These are phyloP conservation scores for Rhododendron griersonianum DNA, from an alignment of 148 eudicot genomes.

Conservation along the genomic window DNA sequence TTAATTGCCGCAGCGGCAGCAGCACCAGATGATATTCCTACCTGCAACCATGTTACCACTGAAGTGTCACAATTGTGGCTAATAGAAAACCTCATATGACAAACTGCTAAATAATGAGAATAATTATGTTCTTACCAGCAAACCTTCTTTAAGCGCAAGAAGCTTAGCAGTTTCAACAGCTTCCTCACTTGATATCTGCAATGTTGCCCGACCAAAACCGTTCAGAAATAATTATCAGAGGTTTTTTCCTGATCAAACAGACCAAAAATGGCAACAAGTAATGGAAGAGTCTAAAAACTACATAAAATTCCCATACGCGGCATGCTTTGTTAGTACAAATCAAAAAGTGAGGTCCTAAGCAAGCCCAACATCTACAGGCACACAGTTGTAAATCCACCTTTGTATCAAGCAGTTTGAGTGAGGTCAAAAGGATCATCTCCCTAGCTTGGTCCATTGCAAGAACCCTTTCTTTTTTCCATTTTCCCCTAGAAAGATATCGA, in stretches of 20 bases:
- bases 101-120: no score
- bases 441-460: neutral
- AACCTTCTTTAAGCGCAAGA: conserved; percentile 47
- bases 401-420: neutral
- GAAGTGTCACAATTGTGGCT: neutral
- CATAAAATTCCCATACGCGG: neutral
- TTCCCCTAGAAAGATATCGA: neutral
- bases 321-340: neutral
- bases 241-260: no score
- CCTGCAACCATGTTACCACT: conserved; percentile 25
- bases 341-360: neutral
- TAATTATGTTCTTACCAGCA: conserved; percentile 22
- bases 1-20: conserved; percentile 40
- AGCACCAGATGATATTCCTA: conserved; percentile 87
- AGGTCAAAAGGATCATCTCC: neutral
- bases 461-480: neutral
- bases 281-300: no score
- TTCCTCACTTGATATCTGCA: conserved; percentile 38
- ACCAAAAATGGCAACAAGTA: no score
- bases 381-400: neutral
- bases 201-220: neutral
- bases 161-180: conserved; percentile 41
- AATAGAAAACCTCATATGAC: no score
- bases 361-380: neutral
- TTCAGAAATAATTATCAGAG: no score